Conservation (phyloP, 1,139 yeast genomes). For the Pichia sp. region DNA sequence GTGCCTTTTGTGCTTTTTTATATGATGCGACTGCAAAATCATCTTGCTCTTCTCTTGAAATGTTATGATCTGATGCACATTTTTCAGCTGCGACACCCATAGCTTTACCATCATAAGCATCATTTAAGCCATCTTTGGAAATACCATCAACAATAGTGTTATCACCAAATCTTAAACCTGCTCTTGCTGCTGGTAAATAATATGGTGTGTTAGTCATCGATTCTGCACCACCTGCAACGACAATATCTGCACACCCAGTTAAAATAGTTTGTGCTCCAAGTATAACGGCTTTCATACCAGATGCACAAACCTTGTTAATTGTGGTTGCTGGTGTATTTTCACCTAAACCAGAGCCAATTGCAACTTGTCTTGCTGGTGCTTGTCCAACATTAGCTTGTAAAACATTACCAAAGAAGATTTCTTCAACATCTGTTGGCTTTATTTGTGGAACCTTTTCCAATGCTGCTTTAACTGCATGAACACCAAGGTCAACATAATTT, state of each 20-base stretch:
- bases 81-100: constrained; percentile 98
- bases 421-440: constrained; percentile 75
- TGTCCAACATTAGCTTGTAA: constrained; percentile 92
- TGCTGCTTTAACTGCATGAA: constrained; percentile 87
- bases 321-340: constrained; percentile 78
- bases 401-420: constrained; percentile 88
- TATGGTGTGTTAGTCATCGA: constrained; percentile 96
- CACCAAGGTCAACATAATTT: constrained; percentile 78
- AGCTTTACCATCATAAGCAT: constrained; percentile 76
- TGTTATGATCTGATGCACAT: constrained; percentile 68
- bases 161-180: constrained; percentile 88
- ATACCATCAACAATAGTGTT: constrained; percentile 74
- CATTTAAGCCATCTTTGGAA: constrained; percentile 84
- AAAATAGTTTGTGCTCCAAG: constrained; percentile 85
- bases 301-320: constrained; percentile 94
- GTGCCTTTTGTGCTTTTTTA: constrained; percentile 75
- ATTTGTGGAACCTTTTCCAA: constrained; percentile 76
- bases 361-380: constrained; percentile 98
- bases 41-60: constrained; percentile 68
- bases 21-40: constrained; percentile 62
- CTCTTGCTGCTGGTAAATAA: constrained; percentile 79
- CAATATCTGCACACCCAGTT: constrained; percentile 86
- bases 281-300: constrained; percentile 89
- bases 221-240: constrained; percentile 96
- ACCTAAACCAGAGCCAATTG: constrained; percentile 80